A percentile compares a stretch with the other conserved stretches of the same genome.
Evolutionary conservation across 306 rosid genomes (phyloP).

Genomic region (Trifolium pratense): DNA sequence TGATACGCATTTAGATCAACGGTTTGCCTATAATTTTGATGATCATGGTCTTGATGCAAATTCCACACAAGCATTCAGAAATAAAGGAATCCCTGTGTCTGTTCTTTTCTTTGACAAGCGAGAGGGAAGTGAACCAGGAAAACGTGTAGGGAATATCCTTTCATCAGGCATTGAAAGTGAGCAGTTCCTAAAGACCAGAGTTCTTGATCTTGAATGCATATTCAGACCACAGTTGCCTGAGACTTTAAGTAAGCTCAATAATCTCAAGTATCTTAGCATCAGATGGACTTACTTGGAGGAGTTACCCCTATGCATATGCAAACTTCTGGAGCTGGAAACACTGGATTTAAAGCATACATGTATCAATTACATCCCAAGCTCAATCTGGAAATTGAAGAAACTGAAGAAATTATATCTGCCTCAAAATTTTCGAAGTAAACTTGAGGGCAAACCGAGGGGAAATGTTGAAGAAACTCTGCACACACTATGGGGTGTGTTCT

Average conservation of each 20-base stretch:
- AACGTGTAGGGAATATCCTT: slow-evolving; percentile 34
- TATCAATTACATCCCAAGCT: slow-evolving; percentile 38
- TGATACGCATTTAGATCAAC: not conserved
- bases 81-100: slow-evolving; percentile 25
- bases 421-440: slow-evolving; percentile 28
- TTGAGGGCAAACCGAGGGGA: slow-evolving; percentile 31
- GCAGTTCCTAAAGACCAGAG: slow-evolving; percentile 36
- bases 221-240: slow-evolving; percentile 51
- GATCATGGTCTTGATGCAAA: slow-evolving; percentile 18
- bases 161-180: slow-evolving; percentile 26
- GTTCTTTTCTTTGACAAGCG: slow-evolving; percentile 42
- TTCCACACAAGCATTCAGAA: not conserved
- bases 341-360: slow-evolving; percentile 52
- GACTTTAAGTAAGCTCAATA: slow-evolving; percentile 6
- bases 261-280: slow-evolving; percentile 45
- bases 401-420: slow-evolving; percentile 41
- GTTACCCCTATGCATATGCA: slow-evolving; percentile 40
- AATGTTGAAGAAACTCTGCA: slow-evolving; percentile 23
- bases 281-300: slow-evolving; percentile 47
- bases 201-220: slow-evolving; percentile 41
- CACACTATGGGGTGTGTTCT: slow-evolving; percentile 44
- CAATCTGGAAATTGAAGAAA: slow-evolving; percentile 46
- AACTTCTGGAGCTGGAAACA: slow-evolving; percentile 44
- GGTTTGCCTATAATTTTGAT: slow-evolving; percentile 33
- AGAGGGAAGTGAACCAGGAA: slow-evolving; percentile 50